Evolutionary conservation across 495 filamentous ascomycete species (phyloP).

Genomic region (Hypoxylon fragiforme): DNA sequence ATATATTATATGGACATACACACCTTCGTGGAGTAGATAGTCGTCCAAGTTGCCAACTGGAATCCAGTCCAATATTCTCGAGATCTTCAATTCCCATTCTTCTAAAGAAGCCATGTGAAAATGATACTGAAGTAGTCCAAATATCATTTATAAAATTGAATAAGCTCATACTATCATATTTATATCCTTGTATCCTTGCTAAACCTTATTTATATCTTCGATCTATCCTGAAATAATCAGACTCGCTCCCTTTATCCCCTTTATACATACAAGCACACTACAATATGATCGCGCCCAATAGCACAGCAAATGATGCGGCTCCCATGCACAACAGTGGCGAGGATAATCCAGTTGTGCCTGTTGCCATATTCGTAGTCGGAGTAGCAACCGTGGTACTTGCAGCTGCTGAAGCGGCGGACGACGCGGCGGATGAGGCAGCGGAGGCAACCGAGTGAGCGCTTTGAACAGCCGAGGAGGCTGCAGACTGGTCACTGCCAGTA

Average conservation of each 20-base stretch:
- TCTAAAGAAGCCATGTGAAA: too few relatives aligned
- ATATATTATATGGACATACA: too few relatives aligned
- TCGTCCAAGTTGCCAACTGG: too few relatives aligned
- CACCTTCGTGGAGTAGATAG: too few relatives aligned
- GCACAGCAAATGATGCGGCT: conserved; percentile 13
- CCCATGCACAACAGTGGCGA: conserved; percentile 17
- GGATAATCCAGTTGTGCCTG: conserved; percentile 8
- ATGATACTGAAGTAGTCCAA: too few relatives aligned
- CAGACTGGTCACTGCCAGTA: conserved; percentile 15
- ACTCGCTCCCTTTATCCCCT: neutral
- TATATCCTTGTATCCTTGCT: conserved; percentile 3
- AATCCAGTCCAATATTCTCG: too few relatives aligned
- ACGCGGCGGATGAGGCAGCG: conserved; percentile 1
- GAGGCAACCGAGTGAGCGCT: conserved; percentile 24
- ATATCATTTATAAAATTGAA: conserved; percentile 3
- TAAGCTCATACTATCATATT: neutral
- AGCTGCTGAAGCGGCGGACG: conserved; percentile 1
- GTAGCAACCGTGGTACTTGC: neutral
- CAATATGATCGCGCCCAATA: conserved; percentile 20
- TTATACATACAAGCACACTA: neutral
- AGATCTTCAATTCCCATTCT: too few relatives aligned
- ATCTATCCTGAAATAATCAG: too few relatives aligned
- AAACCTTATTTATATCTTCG: too few relatives aligned
- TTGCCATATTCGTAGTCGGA: conserved; percentile 1
- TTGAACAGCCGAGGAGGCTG: conserved; percentile 19